Evolutionary conservation across 768 basidiomycete species (phyloP), one percentile per base, ranked within the genome.

Genomic region (Lyophyllum shimeji): DNA sequence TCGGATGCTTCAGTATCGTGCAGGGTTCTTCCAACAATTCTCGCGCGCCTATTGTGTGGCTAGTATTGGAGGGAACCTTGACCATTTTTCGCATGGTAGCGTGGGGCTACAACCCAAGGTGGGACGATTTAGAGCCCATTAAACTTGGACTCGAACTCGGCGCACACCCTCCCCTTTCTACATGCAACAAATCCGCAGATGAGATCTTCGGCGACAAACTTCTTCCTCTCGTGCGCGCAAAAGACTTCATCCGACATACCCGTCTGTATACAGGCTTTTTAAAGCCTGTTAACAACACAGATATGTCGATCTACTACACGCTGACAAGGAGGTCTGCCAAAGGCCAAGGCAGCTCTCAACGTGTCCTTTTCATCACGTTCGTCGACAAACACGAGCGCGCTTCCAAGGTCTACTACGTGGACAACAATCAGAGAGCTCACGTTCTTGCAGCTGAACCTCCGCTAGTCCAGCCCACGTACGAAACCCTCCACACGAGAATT

Each of bases 1-100:
- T 63, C 20, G 57, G 60, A 18, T 63, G 54, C 46, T 63, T 61
- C 49, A 60, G 56, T 25, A 53, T 61, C 6, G 60, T 60, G 9
- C 53, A 55, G 18, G 46, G n/a, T n/a, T n/a, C 46, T 13, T 45
- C 44, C 20, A n/a, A 37, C 11, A 25, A 34, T 13, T 46, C 44
- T 3, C 21, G 9, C 2, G 59, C 50, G 2, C 56, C 61, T 7
- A 21, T 53, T 5, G 34, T 55, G 12, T 64, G 63, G 63, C 53
- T 64, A 13, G 11, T 40, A n/a, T 13, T 58, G 6, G 63, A 64
- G 53, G 55, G 37, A 8, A 29, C 31, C 7, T 50, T 64, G 4
- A 52, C 63, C 0, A 17, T 60, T n/a, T 4, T 58, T 2, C 58
- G 60, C 8, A 55, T 59, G 23, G 18, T 51, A 6, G 15, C 61